Evolutionary conservation across 495 filamentous ascomycete species (phyloP), one percentile per base, ranked within the genome.

Genomic region (Podospora conica): DNA sequence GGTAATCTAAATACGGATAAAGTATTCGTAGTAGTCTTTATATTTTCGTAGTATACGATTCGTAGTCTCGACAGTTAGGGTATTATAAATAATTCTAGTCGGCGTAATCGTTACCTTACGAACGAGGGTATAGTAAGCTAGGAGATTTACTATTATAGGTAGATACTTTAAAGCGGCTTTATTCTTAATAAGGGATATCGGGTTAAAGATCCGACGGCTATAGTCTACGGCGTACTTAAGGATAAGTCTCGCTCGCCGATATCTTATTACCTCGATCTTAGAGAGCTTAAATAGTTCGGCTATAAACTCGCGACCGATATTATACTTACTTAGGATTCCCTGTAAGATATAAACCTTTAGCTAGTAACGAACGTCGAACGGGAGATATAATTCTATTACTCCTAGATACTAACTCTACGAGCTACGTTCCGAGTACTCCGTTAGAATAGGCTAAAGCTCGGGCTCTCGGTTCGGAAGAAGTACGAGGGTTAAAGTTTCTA

Each of bases 331-430:
- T n/a, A 98, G 77, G n/a, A 84, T 78, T 0, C 87, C 86, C 22
- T 90, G 83, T 0, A 92, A 96, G 9, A 98, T 82, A 73, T 93
- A 97, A 0, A 91, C 93, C 75, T 98, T 93, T 0, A 98, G 84
- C 75, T 96, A 93, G 71, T 98, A 98, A 9, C 91, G 86, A 3
- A 94, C 85, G 1, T 86, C 73, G 57, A 93, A 97, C 0, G 86
- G 79, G 4, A 98, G 80, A n/a, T 48, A 18, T 0, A 18, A 48
- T 9, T 48, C 40, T 18, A 48, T 48, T 15, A 18, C 40, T 18
- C 40, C 40, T 7, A 48, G 7, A 8, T 48, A 48, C 3, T 48
- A 18, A 18, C 40, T 48, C 40, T 18, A 48, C 18, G 40, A 48
- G 40, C n/a, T 28, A 28, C 27, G 9, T 9, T 29, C 27, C 15